These are phyloP conservation scores for Nyctanthes arbortristis DNA, from an alignment of 257 asterid genomes.

Conservation along the genomic window DNA sequence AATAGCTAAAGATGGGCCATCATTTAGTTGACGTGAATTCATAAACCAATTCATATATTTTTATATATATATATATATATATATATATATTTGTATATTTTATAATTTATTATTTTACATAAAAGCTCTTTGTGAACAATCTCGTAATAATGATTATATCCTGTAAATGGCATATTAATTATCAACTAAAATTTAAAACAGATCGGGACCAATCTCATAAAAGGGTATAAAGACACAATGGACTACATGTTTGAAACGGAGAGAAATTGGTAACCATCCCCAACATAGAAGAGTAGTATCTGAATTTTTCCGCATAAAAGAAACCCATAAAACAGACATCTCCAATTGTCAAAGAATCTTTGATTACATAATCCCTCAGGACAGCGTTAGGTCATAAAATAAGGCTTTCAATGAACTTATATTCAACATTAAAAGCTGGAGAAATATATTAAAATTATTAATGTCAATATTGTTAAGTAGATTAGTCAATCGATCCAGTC, in stretches of 20 bases:
- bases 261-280: slow-evolving; percentile 12
- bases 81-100: too few species aligned
- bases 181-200: too few species aligned
- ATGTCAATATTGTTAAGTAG: too few species aligned
- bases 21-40: background rate
- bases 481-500: too few species aligned
- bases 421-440: background rate
- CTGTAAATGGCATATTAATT: background rate
- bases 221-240: background rate
- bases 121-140: too few species aligned
- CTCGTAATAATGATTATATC: too few species aligned
- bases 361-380: background rate
- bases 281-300: too few species aligned
- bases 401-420: background rate
- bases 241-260: slow-evolving; percentile 9
- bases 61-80: too few species aligned
- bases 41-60: background rate
- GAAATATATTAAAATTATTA: too few species aligned
- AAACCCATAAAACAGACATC: background rate
- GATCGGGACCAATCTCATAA: too few species aligned
- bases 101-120: too few species aligned
- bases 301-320: background rate
- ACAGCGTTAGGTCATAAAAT: slow-evolving; percentile 4
- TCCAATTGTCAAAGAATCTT: slow-evolving; percentile 1
- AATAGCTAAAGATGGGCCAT: background rate